A percentile compares a stretch with the other conserved stretches of the same genome.
These are phyloP conservation scores for Hypoxylon sp. DNA, from an alignment of 2,329 filamentous ascomycete genomes.

Conservation along the genomic window DNA sequence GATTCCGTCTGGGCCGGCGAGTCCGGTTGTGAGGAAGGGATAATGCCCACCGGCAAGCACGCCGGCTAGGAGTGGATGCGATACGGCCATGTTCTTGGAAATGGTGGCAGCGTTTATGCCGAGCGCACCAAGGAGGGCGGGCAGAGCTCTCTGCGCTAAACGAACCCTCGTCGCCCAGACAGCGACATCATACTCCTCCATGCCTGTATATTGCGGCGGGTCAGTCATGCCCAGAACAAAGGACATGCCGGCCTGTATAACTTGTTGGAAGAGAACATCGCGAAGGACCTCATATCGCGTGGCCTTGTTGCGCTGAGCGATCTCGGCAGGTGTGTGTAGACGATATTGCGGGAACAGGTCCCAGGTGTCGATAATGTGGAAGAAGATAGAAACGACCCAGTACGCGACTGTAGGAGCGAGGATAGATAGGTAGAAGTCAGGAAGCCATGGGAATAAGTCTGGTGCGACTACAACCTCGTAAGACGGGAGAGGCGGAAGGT, in stretches of 20 bases:
- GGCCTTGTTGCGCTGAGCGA: constrained; percentile 88
- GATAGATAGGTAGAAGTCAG: constrained; percentile 85
- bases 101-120: constrained; percentile 83
- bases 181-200: constrained; percentile 87
- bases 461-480: constrained; percentile 80
- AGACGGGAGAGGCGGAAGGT: constrained; percentile 87
- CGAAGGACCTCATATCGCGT: constrained; percentile 87
- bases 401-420: constrained; percentile 86
- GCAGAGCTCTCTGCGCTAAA: constrained; percentile 83
- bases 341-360: constrained; percentile 93
- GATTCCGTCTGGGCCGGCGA: constrained; percentile 66
- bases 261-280: constrained; percentile 92
- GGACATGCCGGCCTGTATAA: constrained; percentile 85
- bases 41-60: constrained; percentile 86
- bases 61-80: constrained; percentile 81
- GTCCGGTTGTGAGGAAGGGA: constrained; percentile 75
- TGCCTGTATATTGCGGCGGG: constrained; percentile 79
- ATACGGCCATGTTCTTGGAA: constrained; percentile 79
- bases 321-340: constrained; percentile 93
- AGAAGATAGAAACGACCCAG: constrained; percentile 88
- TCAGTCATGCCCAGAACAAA: constrained; percentile 79
- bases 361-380: constrained; percentile 87
- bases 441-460: constrained; percentile 81
- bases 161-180: constrained; percentile 90
- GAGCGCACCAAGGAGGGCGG: constrained; percentile 76